A percentile compares a stretch with the other conserved stretches of the same genome.
phyloP scores from a whole-genome alignment of 1,284 basidiomycete species.

The Pseudozyma thailandica region DNA sequence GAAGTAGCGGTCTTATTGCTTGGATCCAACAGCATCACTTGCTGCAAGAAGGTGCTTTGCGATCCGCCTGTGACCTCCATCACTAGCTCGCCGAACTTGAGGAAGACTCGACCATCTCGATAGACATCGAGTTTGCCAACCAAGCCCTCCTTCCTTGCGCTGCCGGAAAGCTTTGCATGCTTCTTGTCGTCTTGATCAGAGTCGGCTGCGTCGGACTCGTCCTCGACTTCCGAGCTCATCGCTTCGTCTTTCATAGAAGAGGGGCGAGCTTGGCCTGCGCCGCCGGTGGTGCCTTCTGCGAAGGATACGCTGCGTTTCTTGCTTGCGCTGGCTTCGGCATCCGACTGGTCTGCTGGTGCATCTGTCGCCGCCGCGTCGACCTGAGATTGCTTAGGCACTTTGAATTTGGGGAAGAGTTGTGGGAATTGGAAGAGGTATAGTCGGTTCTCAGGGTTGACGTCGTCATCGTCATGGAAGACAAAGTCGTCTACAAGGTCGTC shows the following conservation, averaged over 20 bases:
- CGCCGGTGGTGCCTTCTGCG: constrained; percentile 55
- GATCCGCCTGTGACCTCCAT: constrained; percentile 77
- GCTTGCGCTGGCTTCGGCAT: neutral
- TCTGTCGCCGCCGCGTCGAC: neutral
- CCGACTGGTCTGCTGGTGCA: neutral
- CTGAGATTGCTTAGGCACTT: constrained; percentile 11
- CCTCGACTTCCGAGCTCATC: constrained; percentile 24
- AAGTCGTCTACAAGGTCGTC: constrained; percentile 88
- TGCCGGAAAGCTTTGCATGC: constrained; percentile 2
- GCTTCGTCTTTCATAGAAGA: constrained; percentile 15
- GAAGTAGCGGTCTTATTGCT: constrained; percentile 75
- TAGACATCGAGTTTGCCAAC: constrained; percentile 62
- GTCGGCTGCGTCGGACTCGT: constrained; percentile 9
- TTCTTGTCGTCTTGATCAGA: constrained; percentile 33
- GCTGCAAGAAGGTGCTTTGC: constrained; percentile 87
- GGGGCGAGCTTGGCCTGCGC: constrained; percentile 29
- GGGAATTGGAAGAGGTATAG: constrained; percentile 95
- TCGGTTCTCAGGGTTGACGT: constrained; percentile 70
- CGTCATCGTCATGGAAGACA: constrained; percentile 59
- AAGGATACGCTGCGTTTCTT: constrained; percentile 54
- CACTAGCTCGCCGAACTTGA: constrained; percentile 58
- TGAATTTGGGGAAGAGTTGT: constrained; percentile 82
- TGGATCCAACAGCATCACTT: constrained; percentile 80
- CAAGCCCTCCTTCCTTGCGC: constrained; percentile 45
- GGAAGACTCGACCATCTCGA: constrained; percentile 58